Evolutionary conservation across 495 filamentous ascomycete species (phyloP).

Genomic region (Penicillium robsamsonii): DNA sequence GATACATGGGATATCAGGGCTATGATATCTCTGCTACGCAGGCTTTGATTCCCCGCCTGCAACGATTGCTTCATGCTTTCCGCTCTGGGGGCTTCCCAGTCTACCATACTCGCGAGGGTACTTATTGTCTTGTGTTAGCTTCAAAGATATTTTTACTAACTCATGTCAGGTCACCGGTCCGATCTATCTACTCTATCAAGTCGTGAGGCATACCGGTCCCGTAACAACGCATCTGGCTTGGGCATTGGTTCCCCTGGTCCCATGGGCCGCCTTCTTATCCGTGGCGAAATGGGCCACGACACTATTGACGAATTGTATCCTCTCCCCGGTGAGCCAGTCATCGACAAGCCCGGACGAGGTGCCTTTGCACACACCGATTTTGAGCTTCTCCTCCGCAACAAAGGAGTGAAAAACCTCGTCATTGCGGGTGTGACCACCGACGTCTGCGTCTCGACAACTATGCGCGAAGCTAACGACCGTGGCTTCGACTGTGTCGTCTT

Average conservation of each 20-base stretch:
- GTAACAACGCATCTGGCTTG: constrained; percentile 52
- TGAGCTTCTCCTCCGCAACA: constrained; percentile 56
- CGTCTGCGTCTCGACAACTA: constrained; percentile 66
- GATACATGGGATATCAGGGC: constrained; percentile 60
- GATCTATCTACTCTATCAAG: constrained; percentile 58
- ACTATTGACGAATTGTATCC: constrained; percentile 60
- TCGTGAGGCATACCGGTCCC: constrained; percentile 54
- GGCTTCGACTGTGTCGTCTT: constrained; percentile 68
- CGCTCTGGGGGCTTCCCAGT: constrained; percentile 58
- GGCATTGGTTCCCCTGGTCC: constrained; percentile 62
- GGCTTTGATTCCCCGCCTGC: constrained; percentile 54
- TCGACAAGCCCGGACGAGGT: constrained; percentile 67
- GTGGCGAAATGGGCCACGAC: constrained; percentile 63
- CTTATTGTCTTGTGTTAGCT: neutral
- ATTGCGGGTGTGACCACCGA: constrained; percentile 68
- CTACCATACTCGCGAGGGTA: constrained; percentile 65
- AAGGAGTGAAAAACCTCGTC: constrained; percentile 65
- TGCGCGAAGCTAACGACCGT: constrained; percentile 70
- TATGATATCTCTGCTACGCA: constrained; percentile 54
- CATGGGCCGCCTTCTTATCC: constrained; percentile 61
- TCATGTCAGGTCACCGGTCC: constrained; percentile 55
- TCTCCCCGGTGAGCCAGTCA: constrained; percentile 54
- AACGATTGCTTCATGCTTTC: constrained; percentile 55
- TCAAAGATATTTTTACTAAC: constrained; percentile 16
- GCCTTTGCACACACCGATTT: constrained; percentile 68